Base-by-base conservation (phyloP, 2,329 filamentous ascomycete species). In the Botrytis squamosa region DNA sequence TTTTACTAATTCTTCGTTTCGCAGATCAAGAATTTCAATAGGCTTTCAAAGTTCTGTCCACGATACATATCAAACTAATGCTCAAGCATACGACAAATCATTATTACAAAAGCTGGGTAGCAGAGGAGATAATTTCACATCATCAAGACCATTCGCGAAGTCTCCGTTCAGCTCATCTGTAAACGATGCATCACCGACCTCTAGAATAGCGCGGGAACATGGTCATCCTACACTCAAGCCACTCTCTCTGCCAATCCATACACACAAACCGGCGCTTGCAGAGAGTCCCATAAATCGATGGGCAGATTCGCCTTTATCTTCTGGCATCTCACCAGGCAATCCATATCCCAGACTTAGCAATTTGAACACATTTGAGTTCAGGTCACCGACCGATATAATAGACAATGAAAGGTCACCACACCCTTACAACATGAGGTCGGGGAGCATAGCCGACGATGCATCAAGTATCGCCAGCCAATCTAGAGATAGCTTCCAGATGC, bases 401-500 rank as follows among this genome's bases (percentile, higher is more conserved):
- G 80, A 81, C 38, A 78, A 74, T 22, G 80, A 81, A 66, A 77
- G 78, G 64, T 81, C 79, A 22, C 79, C 80, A 60, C 73, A 77
- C 16, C 77, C 78, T 59, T 80, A 77, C 67, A 74, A 75, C 59
- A 82, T 85, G 75, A 85, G 85, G 38, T 86, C 86, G 75, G 84
- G 83, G 57, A 78, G 76, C 67, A 44, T 76, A 82, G 84, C 74
- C 74, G 88, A 90, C 74, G 88, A 89, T 73, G 81, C 81, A 60
- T 83, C 84, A 44, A 86, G 85, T 75, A 77, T 87, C 59, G 83
- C 85, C 25, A 85, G 84, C 76, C 82, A 84, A 65, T 88, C 88
- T 25, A 85, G 88, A 73, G 88, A 89, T 65, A 90, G 88, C 79
- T 90, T 90, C 76, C 88, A 88, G 69, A 85, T 85, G 75, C 83